Percentiles rank a stretch among this genome's conserved stretches.
These are phyloP conservation scores for Hypholoma sublateritium DNA, from an alignment of 768 basidiomycete species.

Conservation along the genomic window DNA sequence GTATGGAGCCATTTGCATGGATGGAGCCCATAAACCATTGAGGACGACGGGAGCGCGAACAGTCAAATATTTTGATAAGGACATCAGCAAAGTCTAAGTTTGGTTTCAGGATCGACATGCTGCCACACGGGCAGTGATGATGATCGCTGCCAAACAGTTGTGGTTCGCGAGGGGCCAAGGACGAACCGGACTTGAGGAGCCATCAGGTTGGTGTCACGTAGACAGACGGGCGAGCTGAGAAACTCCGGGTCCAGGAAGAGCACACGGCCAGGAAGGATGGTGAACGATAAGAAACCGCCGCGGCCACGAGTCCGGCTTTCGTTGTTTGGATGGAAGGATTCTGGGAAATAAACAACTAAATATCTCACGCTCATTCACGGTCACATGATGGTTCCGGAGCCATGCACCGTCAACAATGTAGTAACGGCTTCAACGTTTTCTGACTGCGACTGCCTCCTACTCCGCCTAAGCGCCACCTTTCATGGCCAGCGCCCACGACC, in stretches of 20 bases:
- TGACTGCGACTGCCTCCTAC: not conserved
- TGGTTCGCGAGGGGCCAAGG: conserved; percentile 2
- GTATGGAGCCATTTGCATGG: not conserved
- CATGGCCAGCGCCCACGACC: conserved; percentile 27
- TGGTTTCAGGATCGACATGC: conserved; percentile 12
- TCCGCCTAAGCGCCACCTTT: conserved; percentile 14
- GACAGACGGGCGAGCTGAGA: conserved; percentile 2
- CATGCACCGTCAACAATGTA: conserved; percentile 13
- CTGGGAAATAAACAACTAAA: conserved; percentile 7
- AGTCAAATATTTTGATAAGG: conserved; percentile 2
- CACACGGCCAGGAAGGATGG: not conserved
- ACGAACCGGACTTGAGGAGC: not conserved
- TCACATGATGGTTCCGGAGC: conserved; percentile 16
- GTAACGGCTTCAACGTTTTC: conserved; percentile 2
- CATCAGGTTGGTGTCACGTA: not conserved
- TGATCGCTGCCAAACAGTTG: conserved; percentile 1
- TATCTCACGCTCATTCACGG: conserved; percentile 12
- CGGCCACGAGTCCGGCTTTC: not conserved
- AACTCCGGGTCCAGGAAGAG: not conserved
- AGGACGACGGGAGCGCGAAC: not conserved
- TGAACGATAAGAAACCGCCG: not conserved
- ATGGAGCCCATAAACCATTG: not conserved
- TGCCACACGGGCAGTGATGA: conserved; percentile 2
- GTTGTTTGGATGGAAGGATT: conserved; percentile 8
- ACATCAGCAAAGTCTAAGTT: conserved; percentile 9